These are phyloP conservation scores for Porcisia hertigi DNA, from an alignment of 208 protist species.

Conservation along the genomic window DNA sequence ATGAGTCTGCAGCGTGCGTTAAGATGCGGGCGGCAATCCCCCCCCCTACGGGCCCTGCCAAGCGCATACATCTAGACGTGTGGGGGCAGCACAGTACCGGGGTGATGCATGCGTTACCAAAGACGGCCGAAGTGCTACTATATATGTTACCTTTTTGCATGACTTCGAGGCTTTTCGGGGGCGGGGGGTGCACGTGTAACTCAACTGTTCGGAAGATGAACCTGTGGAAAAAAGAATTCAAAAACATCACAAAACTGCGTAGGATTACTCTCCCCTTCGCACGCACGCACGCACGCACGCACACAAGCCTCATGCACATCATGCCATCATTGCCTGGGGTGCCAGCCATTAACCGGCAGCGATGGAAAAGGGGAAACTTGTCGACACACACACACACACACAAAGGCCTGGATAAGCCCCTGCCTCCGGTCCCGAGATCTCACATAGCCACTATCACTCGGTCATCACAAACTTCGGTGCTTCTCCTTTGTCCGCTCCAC, in stretches of 20 bases:
- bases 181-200: background rate
- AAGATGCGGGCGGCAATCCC: background rate
- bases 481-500: slow-evolving; percentile 69
- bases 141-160: too few species aligned
- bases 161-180: background rate
- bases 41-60: too few species aligned
- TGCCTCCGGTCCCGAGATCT: background rate
- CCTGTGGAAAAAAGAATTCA: background rate
- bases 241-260: background rate
- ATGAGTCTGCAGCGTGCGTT: background rate
- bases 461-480: slow-evolving; percentile 51
- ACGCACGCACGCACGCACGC: too few species aligned
- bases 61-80: background rate
- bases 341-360: background rate
- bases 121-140: background rate
- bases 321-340: background rate
- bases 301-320: background rate
- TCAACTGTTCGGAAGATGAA: background rate
- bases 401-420: background rate
- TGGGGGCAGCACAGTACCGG: background rate
- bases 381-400: background rate
- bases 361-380: background rate
- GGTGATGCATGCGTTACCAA: background rate
- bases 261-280: background rate
- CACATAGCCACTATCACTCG: background rate